Percentiles rank a stretch among this genome's conserved stretches.
These are phyloP conservation scores for Colletotrichum siamense DNA, from an alignment of 2,329 filamentous ascomycete genomes.

Conservation along the genomic window DNA sequence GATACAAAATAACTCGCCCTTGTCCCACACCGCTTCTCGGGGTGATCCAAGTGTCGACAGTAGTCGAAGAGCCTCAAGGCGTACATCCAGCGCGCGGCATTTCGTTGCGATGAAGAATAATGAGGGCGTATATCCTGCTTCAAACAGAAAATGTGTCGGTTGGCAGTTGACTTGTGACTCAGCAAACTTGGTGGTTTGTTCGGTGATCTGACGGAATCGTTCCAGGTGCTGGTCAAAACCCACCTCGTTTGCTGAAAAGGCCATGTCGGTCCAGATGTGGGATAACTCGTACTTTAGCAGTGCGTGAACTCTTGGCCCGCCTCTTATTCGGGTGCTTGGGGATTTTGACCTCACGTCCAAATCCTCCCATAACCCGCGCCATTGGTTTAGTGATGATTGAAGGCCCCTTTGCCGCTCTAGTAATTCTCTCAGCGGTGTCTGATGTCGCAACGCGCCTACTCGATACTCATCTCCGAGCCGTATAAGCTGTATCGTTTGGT, in stretches of 20 bases:
- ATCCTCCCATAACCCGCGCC: background rate
- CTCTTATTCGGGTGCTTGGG: background rate
- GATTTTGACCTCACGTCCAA: background rate
- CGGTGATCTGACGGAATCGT: slow-evolving; percentile 34
- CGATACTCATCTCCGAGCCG: background rate
- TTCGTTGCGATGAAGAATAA: background rate
- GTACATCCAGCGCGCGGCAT: slow-evolving; percentile 33
- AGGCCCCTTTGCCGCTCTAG: background rate
- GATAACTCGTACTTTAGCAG: background rate
- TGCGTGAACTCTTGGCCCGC: background rate
- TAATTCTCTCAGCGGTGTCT: background rate
- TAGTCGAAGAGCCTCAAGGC: slow-evolving; percentile 41
- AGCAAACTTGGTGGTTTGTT: slow-evolving; percentile 26
- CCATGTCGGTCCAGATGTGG: background rate
- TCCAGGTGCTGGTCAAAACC: background rate
- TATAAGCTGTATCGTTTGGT: background rate
- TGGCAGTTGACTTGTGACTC: background rate
- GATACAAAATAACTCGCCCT: background rate
- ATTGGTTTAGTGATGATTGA: background rate
- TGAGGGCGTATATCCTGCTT: background rate
- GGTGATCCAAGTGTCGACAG: slow-evolving; percentile 22
- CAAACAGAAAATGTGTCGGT: background rate
- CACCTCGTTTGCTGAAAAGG: background rate
- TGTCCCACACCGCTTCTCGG: background rate
- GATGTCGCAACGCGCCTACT: background rate